These are phyloP conservation scores for Cytospora schulzeri DNA, from an alignment of 2,329 filamentous ascomycete genomes.

Conservation along the genomic window DNA sequence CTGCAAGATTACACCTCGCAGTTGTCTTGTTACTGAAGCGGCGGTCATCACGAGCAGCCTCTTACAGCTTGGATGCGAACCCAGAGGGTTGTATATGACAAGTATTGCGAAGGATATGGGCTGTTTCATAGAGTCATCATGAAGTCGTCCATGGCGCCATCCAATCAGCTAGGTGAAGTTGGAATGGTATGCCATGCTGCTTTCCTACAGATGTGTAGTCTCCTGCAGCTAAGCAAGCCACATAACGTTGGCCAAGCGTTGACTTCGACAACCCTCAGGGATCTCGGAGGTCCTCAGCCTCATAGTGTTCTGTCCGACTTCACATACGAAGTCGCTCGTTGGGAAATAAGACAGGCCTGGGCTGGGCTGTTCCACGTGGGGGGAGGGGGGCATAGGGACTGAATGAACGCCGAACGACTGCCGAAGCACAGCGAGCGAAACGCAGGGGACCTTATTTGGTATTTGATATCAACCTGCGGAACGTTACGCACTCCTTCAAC, in stretches of 20 bases:
- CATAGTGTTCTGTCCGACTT: background rate
- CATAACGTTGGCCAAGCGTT: background rate
- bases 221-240: background rate
- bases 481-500: constrained; percentile 3
- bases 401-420: background rate
- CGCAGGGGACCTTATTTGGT: constrained; percentile 6
- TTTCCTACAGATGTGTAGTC: background rate
- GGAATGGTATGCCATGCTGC: background rate
- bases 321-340: background rate
- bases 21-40: background rate
- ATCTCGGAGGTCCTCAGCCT: background rate
- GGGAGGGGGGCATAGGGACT: background rate
- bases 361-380: background rate
- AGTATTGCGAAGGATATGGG: background rate
- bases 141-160: background rate
- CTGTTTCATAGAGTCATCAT: background rate
- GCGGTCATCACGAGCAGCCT: background rate
- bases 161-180: background rate
- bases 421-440: background rate
- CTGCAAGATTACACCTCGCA: background rate
- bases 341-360: background rate
- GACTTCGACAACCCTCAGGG: background rate
- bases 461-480: constrained; percentile 21
- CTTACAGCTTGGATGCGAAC: background rate
- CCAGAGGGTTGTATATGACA: background rate